Base-by-base conservation (phyloP, 768 basidiomycete species). In the Gymnopilus dilepis region DNA sequence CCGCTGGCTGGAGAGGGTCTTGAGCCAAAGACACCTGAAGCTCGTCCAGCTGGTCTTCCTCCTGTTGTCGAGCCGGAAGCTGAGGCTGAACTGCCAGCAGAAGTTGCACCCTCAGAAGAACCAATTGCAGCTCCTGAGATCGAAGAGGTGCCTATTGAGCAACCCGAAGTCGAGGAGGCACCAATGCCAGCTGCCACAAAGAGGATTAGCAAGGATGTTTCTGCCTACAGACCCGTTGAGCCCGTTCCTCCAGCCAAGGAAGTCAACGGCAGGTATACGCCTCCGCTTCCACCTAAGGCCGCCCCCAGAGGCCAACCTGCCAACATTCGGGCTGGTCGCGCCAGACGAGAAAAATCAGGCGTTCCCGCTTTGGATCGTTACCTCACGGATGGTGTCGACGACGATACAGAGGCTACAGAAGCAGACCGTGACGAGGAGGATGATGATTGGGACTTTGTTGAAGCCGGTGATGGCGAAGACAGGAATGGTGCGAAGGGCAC, bases 381-480 rank as follows among this genome's bases (percentile, higher is more conserved):
- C 69, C 75, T 92, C 28, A 82, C 84, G 13, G 87, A 86, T 70
- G 81, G 74, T 38, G 76, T 75, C 60, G 83, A 82, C 48, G 80
- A 80, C 63, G 87, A 86, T 56, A 70, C 72, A 37, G 79, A 77
- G 58, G 75, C 67, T 51, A 81, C 73, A 3, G 73, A 74, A 56
- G 73, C 78, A 53, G 80, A 79, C 69, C 76, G 79, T n/a, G 82
- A 84, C 21, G 86, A 87, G 56, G 93, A 94, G 56, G 93, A 94
- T 53, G 91, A 94, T 41, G 94, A 95, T 59, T 97, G 95, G 94
- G 94, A 95, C 82, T 85, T 95, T 64, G 83, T 97, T 62, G 92
- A 94, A 68, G 85, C 84, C 38, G 91, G 78, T 5, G 89, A 90
- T 64, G 87, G 86, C n/a, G 92, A 93, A 70, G 93, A 94, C 59